Base-by-base conservation (phyloP, 495 filamentous ascomycete genomes). In the Penicilliopsis zonata region DNA sequence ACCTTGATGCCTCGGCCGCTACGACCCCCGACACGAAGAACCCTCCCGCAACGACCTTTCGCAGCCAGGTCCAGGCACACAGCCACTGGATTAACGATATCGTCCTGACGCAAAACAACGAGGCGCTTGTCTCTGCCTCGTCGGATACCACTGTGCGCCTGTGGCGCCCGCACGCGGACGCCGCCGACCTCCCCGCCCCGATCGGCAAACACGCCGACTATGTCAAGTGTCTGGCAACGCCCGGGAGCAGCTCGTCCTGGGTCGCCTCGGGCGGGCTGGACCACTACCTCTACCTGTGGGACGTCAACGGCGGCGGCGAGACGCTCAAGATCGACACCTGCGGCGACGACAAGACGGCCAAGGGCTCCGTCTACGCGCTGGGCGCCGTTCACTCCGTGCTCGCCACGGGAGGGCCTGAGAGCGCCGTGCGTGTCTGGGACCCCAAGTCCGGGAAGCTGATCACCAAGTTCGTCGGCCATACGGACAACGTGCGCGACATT, bases 81-180 rank as follows among this genome's bases (percentile, higher is more conserved):
- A 96, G 87, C 17, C 88, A 96, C 55, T 96, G 90, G 90, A 81
- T 98, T 53, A 96, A 96, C 50, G 88, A 96, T 46, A 83, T 98
- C 37, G 74, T 78, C n/a, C 73, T 96, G 33, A 78, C 81, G 17
- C 70, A 86, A 44, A 74, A 78, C 30, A 83, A 94, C 50, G 70
- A 76, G 12, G 85, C 85, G 5, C 64, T 98, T 8, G 82, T 95
- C 5, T 94, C 92, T 8, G 88, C 86, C 13, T 96, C 90, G 3
- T 95, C 92, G 9, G 90, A 98, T 55, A 78, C 92, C 18, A 87
- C 83, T 7, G 88, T 98, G 30, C 85, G 92, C 55, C 65, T 93
- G 50, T 98, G 90, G 90, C 74, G 87, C 38, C 90, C 90, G n/a
- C 70, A 77, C 33, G 78, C 80, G 2, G 65, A 78, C 28, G 74